Conservation (phyloP, 202 grass and related monocot species). For the Eragrostis tef region DNA sequence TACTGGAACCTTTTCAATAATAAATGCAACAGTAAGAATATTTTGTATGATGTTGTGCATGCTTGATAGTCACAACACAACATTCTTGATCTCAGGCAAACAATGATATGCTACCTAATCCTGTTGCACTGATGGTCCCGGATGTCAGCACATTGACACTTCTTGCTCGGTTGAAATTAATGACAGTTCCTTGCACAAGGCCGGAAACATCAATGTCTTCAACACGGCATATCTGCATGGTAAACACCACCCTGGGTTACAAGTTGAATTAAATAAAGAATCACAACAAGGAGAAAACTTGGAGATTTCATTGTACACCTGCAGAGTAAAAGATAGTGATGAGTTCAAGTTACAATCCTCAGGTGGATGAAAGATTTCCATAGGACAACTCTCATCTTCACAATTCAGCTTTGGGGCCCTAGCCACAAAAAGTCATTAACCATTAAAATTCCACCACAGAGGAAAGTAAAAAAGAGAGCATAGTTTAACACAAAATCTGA, state of each 20-base stretch:
- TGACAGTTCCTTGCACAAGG: slow-evolving; percentile 90
- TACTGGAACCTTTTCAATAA: slow-evolving; percentile 10
- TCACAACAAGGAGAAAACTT: slow-evolving; percentile 15
- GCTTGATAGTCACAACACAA: no score
- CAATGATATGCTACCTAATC: slow-evolving; percentile 60
- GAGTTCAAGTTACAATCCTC: slow-evolving; percentile 98
- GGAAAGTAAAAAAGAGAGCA: slow-evolving; percentile 24
- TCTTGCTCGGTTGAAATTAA: slow-evolving; percentile 92
- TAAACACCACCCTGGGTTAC: slow-evolving; percentile 27
- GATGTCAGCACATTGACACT: slow-evolving; percentile 66
- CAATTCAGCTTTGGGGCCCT: slow-evolving; percentile 94
- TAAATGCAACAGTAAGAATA: not conserved
- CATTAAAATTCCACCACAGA: slow-evolving; percentile 28
- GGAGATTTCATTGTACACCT: slow-evolving; percentile 54
- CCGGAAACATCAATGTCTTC: slow-evolving; percentile 95
- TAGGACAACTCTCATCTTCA: slow-evolving; percentile 79
- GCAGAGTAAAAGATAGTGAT: slow-evolving; percentile 93
- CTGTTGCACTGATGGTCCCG: slow-evolving; percentile 86
- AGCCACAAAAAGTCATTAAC: slow-evolving; percentile 37
- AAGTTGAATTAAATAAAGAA: slow-evolving; percentile 41
- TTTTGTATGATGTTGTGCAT: no score
- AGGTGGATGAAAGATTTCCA: slow-evolving; percentile 88
- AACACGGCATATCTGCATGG: slow-evolving; percentile 87
- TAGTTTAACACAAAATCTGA: slow-evolving; percentile 43
- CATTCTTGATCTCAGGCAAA: not conserved